phyloP scores from a whole-genome alignment of 805 yeast genomes.

The Pichia heedii region DNA sequence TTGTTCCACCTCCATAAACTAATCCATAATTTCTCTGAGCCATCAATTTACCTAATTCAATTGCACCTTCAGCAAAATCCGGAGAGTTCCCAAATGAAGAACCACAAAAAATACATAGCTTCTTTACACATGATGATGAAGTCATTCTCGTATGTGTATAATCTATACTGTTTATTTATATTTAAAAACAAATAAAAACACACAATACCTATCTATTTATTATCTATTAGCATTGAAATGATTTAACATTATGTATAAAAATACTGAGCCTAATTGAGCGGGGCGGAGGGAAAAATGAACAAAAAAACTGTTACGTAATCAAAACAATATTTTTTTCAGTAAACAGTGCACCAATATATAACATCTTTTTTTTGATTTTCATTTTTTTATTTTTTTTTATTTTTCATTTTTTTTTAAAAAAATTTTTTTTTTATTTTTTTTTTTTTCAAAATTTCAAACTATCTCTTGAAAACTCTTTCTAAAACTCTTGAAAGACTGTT shows the following conservation, averaged over 20 bases:
- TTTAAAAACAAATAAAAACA: too few species aligned
- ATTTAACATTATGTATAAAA: not conserved
- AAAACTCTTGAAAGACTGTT: not conserved
- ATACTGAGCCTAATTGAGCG: not conserved
- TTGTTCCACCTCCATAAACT: conserved; percentile 87
- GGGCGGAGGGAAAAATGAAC: too few species aligned
- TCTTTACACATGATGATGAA: conserved; percentile 23
- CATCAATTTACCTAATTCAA: conserved; percentile 48
- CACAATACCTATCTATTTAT: too few species aligned
- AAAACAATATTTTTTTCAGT: too few species aligned
- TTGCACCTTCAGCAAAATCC: conserved; percentile 43
- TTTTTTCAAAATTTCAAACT: not conserved
- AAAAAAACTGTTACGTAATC: too few species aligned
- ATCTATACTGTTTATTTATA: too few species aligned
- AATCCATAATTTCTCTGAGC: conserved; percentile 59
- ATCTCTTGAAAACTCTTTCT: not conserved
- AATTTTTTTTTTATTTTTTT: not conserved
- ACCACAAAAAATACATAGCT: conserved; percentile 81
- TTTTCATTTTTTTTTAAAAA: too few species aligned
- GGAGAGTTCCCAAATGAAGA: conserved; percentile 60
- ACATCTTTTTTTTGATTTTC: too few species aligned
- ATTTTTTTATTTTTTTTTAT: too few species aligned
- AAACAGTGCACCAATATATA: too few species aligned
- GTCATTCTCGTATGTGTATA: not conserved
- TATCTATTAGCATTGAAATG: too few species aligned